phyloP scores from a whole-genome alignment of 2,329 filamentous ascomycete genomes.

The Alternaria metachromatica region DNA sequence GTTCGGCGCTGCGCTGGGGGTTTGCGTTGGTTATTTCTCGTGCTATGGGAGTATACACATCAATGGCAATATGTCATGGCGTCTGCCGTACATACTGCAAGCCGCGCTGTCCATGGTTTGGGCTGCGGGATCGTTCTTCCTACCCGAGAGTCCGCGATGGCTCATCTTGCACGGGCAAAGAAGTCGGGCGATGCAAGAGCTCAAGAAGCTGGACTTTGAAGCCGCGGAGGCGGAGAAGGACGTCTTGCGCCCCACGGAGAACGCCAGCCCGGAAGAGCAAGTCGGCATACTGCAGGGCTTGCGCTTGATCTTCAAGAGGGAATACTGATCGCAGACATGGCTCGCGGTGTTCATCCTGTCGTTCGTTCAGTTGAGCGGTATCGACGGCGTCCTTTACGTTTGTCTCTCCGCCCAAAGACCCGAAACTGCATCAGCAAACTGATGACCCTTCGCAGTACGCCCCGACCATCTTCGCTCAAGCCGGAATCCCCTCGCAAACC shows the following conservation, averaged over 20 bases:
- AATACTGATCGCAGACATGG: not conserved
- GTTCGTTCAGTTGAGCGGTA: not conserved
- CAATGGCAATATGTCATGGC: not conserved
- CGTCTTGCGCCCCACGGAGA: not conserved
- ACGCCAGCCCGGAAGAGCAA: rapidly evolving
- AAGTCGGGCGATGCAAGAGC: not conserved
- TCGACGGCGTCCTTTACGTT: not conserved
- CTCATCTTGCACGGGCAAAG: not conserved
- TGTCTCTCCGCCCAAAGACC: not conserved
- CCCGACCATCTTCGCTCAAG: not conserved
- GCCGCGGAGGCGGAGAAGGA: not conserved
- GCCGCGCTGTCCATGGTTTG: not conserved
- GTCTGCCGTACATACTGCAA: not conserved
- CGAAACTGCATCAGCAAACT: not conserved
- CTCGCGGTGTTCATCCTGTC: not conserved
- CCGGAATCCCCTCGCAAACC: not conserved
- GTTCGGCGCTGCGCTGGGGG: not conserved
- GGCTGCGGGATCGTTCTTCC: not conserved
- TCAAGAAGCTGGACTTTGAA: not conserved
- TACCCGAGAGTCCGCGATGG: not conserved
- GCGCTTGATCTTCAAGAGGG: not conserved
- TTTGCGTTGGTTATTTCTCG: not conserved
- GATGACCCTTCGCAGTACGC: not conserved
- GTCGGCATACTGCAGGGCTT: not conserved
- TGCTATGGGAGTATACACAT: not conserved